phyloP scores from a whole-genome alignment of 768 basidiomycete genomes.

The Leucocoprinus leucothites region DNA sequence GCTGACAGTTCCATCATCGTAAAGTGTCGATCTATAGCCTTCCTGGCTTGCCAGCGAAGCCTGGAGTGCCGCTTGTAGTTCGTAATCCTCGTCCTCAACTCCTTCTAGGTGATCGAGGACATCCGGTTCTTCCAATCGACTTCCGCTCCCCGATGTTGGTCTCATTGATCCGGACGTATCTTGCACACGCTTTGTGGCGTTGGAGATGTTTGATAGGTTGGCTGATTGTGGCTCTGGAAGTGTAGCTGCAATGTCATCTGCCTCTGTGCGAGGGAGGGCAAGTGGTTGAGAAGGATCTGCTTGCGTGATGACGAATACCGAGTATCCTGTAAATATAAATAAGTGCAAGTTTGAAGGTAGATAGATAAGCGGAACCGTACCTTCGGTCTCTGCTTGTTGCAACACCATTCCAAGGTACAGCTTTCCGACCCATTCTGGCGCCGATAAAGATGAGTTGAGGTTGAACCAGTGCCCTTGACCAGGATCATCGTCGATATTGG shows the following conservation, averaged over 20 bases:
- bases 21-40: background rate
- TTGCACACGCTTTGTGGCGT: conserved; percentile 3
- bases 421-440: conserved; percentile 81
- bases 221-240: conserved; percentile 53
- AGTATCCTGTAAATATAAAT: conserved; percentile 55
- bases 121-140: conserved; percentile 10
- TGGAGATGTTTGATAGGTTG: conserved; percentile 9
- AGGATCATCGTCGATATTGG: conserved; percentile 38
- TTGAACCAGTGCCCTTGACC: conserved; percentile 83
- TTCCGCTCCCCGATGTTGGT: background rate
- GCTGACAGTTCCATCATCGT: background rate
- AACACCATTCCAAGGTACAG: conserved; percentile 84
- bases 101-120: conserved; percentile 25
- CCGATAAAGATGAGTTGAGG: conserved; percentile 68
- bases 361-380: conserved; percentile 31
- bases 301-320: conserved; percentile 73
- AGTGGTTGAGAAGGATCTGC: conserved; percentile 50
- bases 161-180: background rate
- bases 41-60: conserved; percentile 53
- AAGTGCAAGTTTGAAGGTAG: background rate
- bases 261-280: conserved; percentile 61
- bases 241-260: conserved; percentile 67
- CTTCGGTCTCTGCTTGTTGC: conserved; percentile 84
- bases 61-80: conserved; percentile 84
- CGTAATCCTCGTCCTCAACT: conserved; percentile 82